A percentile compares a stretch with the other conserved stretches of the same genome.
phyloP scores from a whole-genome alignment of 2,329 filamentous ascomycete species.

The Alternaria gaisen region DNA sequence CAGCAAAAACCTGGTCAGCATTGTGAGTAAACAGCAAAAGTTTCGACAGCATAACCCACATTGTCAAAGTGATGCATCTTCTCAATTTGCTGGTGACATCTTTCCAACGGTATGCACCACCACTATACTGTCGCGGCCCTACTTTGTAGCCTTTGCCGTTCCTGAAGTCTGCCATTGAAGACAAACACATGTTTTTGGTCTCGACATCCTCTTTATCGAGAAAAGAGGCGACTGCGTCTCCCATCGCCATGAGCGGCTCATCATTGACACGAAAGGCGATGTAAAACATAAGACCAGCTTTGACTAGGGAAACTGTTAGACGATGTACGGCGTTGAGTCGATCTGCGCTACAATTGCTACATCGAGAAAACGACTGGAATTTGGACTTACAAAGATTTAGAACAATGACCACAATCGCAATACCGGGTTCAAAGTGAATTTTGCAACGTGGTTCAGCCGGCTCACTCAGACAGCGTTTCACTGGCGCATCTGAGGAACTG shows the following conservation, averaged over 20 bases:
- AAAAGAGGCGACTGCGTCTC: slow-evolving; percentile 35
- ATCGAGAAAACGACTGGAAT: too few relatives aligned
- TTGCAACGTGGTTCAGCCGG: slow-evolving; percentile 24
- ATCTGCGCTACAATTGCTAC: too few relatives aligned
- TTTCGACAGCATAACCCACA: too few relatives aligned
- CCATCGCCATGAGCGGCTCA: slow-evolving; percentile 33
- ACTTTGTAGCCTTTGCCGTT: too few relatives aligned
- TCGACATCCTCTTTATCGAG: slow-evolving; percentile 18
- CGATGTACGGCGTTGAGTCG: too few relatives aligned
- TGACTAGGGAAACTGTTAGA: slow-evolving; percentile 8
- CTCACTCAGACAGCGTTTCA: slow-evolving; percentile 35
- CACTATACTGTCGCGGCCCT: too few relatives aligned
- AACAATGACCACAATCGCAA: slow-evolving; percentile 25
- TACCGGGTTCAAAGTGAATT: slow-evolving; percentile 24
- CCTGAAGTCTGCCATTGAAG: slow-evolving; percentile 13
- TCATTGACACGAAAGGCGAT: slow-evolving; percentile 20
- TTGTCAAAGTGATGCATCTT: too few relatives aligned
- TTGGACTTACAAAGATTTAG: neutral
- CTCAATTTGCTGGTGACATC: too few relatives aligned
- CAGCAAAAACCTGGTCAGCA: too few relatives aligned
- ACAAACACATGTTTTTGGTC: slow-evolving; percentile 26
- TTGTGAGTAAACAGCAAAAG: too few relatives aligned
- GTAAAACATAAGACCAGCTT: slow-evolving; percentile 30
- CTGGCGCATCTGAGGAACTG: neutral
- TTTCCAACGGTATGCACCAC: neutral